These are phyloP conservation scores for Fusarium tanahbumbuense DNA, from an alignment of 2,329 filamentous ascomycete species.

Conservation along the genomic window DNA sequence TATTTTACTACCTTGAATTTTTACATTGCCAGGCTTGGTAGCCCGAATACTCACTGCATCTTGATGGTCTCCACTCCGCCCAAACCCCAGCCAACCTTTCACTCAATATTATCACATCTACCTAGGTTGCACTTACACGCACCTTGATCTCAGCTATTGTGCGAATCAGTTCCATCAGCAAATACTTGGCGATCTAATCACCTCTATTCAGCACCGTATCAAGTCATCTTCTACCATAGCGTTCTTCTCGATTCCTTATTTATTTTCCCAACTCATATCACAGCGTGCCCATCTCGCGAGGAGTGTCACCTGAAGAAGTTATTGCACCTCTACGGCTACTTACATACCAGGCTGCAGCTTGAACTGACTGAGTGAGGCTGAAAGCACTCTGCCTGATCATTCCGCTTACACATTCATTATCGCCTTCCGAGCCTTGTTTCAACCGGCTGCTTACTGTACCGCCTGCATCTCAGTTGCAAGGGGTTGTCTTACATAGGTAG, in stretches of 20 bases:
- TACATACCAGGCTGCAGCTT: background rate
- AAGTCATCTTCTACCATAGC: background rate
- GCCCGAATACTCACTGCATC: background rate
- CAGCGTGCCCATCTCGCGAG: background rate
- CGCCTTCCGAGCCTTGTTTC: conserved; percentile 25
- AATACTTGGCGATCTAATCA: background rate
- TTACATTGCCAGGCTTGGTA: background rate
- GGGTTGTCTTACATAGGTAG: conserved; percentile 24
- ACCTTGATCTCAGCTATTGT: background rate
- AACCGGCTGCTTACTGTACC: conserved; percentile 4
- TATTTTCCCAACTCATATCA: background rate
- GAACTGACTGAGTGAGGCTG: conserved; percentile 13
- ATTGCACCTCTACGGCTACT: background rate
- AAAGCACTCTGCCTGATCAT: conserved; percentile 16
- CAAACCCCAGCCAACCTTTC: background rate
- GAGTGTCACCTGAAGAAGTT: background rate
- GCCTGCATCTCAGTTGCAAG: conserved; percentile 23
- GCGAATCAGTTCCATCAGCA: background rate
- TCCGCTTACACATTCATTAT: conserved; percentile 21
- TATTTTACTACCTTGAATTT: background rate
- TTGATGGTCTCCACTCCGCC: background rate
- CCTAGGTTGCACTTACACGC: background rate
- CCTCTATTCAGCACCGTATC: background rate
- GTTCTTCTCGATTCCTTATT: background rate
- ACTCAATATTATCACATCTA: background rate